Evolutionary conservation across 1,284 basidiomycete genomes (phyloP), one percentile per base, ranked within the genome.

Genomic region (Pterulicium gracile): DNA sequence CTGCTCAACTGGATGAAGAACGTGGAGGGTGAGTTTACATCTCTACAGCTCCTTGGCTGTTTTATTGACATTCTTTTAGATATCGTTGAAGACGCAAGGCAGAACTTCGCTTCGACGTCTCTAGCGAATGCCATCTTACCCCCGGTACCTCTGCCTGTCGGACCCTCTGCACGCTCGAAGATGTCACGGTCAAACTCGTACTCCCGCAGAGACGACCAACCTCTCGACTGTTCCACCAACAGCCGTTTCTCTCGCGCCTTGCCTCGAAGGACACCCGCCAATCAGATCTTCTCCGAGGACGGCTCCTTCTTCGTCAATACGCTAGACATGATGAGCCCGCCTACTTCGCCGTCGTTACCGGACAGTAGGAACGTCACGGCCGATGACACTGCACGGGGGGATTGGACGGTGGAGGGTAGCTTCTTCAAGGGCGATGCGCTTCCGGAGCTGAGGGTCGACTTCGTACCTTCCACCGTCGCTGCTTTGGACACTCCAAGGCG

Each of bases 1-100:
- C 77, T 88, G 78, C 72, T 76, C 1, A 64, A 79, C 45, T 88
- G 85, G 86, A 81, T 86, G 61, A 73, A 74, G 53, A 83, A 76
- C 48, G 81, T 87, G 7, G 84, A 88, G 62, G 81, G 84, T 88
- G 57, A 57, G 83, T 72, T 12, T n/a, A 40, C 1, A 7, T 18
- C 12, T 1, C 44, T 21, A 24, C 18, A 27, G 35, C 24, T 42
- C 13, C 7, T 48, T 39, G 49, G 24, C 50, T 54, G 48, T 34
- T 52, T 36, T 32, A 43, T 47, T 49, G 23, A 17, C 52, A 46
- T 43, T 45, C 41, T 40, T 58, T 48, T 57, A 87, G 84, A 75
- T 65, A 82, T 87, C 17, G 80, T 87, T 5, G 79, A 85, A 56
- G 84, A 86, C 54, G 78, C 83, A 10, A 69, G 78, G 24, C 77